Evolutionary conservation across 2,329 filamentous ascomycete genomes (phyloP), one percentile per base, ranked within the genome.

Genomic region (Phaeosphaeriaceae sp.): DNA sequence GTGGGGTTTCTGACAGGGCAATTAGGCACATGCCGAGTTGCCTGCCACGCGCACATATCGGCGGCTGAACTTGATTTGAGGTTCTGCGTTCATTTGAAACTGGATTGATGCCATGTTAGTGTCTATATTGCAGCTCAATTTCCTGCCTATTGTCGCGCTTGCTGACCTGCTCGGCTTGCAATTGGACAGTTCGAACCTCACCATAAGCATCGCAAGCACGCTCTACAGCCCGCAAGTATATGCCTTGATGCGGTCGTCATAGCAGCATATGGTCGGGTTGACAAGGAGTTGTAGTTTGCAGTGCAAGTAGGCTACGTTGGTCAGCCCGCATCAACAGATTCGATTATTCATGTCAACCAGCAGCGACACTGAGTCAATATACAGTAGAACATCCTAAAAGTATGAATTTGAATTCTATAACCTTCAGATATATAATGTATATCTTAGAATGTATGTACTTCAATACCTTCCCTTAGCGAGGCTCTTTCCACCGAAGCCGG

Each of bases 391-490:
- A 27, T 27, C 25, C 9, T 9, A 5, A 4, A 27, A 9, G 25
- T 9, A 27, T 4, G 25, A 27, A 5, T 27, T 27, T 4, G 25
- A 5, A 27, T 4, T 27, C 9, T 9, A 27, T 27, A 9, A 27
- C 9, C 9, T 9, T 27, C 25, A 27, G 9, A 5, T 9, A 27
- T 5, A 27, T 27, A 5, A 27, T 27, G 25, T 27, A 4, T 27
- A 27, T 27, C 25, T 27, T 27, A 27, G 25, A 36, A 36, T 11
- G 3, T 3, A 36, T 36, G 31, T 15, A 11, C 7, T 44, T 44
- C 45, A 55, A 25, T 47, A 53, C 22, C 56, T 59, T 40, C 54
- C 56, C 1, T 47, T 48, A 11, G 51, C 53, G 48, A 7, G 7
- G 31, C 31, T 36, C 31, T 36, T 36, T 7, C 31, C 31, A 13